Evolutionary conservation across 768 basidiomycete genomes (phyloP).

Genomic region (Naganishia kalamii): DNA sequence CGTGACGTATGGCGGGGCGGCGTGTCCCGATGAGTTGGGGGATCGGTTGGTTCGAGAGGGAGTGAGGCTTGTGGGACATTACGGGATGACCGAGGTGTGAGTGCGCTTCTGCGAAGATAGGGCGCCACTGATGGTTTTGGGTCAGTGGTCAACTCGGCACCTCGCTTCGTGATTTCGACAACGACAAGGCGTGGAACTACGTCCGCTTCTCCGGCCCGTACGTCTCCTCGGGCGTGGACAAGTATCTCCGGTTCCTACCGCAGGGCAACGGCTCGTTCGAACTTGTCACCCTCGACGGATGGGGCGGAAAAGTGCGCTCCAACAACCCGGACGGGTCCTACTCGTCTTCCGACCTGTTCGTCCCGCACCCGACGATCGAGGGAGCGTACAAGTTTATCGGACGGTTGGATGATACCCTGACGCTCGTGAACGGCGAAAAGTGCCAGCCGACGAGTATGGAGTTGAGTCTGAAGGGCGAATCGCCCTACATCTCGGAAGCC

Average conservation of each 20-base stretch:
- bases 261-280: slow-evolving; percentile 51
- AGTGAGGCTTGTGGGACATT: slow-evolving; percentile 6
- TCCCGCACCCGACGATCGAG: slow-evolving; percentile 50
- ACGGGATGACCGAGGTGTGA: slow-evolving; percentile 19
- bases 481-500: slow-evolving; percentile 53
- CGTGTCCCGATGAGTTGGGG: slow-evolving; percentile 49
- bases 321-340: slow-evolving; percentile 56
- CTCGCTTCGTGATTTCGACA: slow-evolving; percentile 51
- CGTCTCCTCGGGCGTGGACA: slow-evolving; percentile 23
- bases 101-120: background rate
- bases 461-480: slow-evolving; percentile 53
- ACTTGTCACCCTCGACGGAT: slow-evolving; percentile 54
- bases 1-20: slow-evolving; percentile 55
- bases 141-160: slow-evolving; percentile 46
- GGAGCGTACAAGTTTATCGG: slow-evolving; percentile 54
- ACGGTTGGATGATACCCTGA: slow-evolving; percentile 55
- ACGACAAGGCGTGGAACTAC: slow-evolving; percentile 59
- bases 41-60: slow-evolving; percentile 13
- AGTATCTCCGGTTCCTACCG: slow-evolving; percentile 51
- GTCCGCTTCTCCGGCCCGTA: slow-evolving; percentile 45
- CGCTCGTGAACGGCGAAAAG: slow-evolving; percentile 53
- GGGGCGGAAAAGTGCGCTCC: slow-evolving; percentile 52
- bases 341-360: slow-evolving; percentile 56
- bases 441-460: slow-evolving; percentile 58
- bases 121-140: background rate